Conservation (phyloP, 2,329 filamentous ascomycete species). For the Epichloe sibirici region DNA sequence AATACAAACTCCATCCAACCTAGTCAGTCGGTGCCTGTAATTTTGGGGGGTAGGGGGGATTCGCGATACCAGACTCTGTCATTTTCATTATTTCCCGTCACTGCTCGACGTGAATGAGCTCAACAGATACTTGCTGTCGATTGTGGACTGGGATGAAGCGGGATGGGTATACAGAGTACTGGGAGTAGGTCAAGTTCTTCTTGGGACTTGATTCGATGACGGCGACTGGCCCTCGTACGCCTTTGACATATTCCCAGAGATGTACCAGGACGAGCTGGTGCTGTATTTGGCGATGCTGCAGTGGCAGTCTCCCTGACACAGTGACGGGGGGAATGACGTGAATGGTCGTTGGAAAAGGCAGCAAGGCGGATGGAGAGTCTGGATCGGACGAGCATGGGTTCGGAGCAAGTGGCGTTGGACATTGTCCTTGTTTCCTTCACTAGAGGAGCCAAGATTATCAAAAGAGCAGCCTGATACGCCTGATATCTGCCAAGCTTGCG, state of each 20-base stretch:
- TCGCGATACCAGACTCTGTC: neutral
- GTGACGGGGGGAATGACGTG: neutral
- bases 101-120: neutral
- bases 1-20: neutral
- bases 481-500: no score
- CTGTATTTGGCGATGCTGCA: neutral
- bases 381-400: no score
- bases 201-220: neutral
- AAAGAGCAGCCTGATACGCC: no score
- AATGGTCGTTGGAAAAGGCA: no score
- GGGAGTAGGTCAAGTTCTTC: constrained; percentile 5
- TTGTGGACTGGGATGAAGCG: constrained; percentile 3
- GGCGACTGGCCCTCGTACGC: constrained; percentile 1
- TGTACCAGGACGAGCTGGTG: neutral
- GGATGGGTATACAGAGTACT: constrained; percentile 3
- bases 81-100: neutral
- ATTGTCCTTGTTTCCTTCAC: no score
- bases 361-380: no score
- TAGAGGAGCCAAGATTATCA: no score
- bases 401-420: no score
- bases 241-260: neutral
- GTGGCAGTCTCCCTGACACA: constrained; percentile 1
- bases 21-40: neutral
- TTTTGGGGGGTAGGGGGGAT: neutral
- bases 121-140: neutral